Evolutionary conservation across 1,284 basidiomycete species (phyloP).

Genomic region (Fistulinella staudtii): DNA sequence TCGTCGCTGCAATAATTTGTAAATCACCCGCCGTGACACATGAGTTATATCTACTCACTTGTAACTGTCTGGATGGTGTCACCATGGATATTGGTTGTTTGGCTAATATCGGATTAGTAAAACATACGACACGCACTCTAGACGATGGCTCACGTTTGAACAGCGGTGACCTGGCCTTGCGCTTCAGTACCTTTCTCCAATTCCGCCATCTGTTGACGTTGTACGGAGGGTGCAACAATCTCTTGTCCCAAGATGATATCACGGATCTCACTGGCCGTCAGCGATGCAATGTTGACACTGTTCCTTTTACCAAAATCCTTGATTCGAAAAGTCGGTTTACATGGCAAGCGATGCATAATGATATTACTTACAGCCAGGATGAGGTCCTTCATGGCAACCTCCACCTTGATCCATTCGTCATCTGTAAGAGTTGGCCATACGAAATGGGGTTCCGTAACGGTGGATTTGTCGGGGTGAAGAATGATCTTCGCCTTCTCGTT

Average conservation of each 20-base stretch:
- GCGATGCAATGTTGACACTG: slow-evolving; percentile 96
- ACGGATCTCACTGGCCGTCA: slow-evolving; percentile 94
- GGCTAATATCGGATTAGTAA: slow-evolving; percentile 39
- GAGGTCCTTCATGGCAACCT: slow-evolving; percentile 94
- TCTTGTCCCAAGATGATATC: slow-evolving; percentile 98
- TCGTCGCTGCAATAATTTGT: slow-evolving; percentile 73
- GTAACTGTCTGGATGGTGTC: slow-evolving; percentile 96
- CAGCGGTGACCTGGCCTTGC: slow-evolving; percentile 91
- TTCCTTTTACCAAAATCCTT: slow-evolving; percentile 99
- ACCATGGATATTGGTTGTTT: slow-evolving; percentile 97
- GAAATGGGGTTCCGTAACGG: slow-evolving; percentile 96
- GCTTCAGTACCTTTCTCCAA: slow-evolving; percentile 96
- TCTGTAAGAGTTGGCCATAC: slow-evolving; percentile 96
- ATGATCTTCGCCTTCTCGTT: slow-evolving; percentile 99
- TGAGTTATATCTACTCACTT: slow-evolving; percentile 53
- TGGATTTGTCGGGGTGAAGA: slow-evolving; percentile 88
- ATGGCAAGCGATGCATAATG: background rate
- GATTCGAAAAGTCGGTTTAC: slow-evolving; percentile 11
- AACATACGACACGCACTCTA: background rate
- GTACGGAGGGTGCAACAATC: slow-evolving; percentile 87
- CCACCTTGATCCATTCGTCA: slow-evolving; percentile 99
- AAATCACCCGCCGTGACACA: no score
- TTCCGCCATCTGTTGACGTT: slow-evolving; percentile 99
- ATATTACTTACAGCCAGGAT: slow-evolving; percentile 67
- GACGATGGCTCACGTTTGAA: slow-evolving; percentile 68